These are phyloP conservation scores for Chlorella ohadii DNA, from an alignment of 139 green algal species.

Conservation along the genomic window DNA sequence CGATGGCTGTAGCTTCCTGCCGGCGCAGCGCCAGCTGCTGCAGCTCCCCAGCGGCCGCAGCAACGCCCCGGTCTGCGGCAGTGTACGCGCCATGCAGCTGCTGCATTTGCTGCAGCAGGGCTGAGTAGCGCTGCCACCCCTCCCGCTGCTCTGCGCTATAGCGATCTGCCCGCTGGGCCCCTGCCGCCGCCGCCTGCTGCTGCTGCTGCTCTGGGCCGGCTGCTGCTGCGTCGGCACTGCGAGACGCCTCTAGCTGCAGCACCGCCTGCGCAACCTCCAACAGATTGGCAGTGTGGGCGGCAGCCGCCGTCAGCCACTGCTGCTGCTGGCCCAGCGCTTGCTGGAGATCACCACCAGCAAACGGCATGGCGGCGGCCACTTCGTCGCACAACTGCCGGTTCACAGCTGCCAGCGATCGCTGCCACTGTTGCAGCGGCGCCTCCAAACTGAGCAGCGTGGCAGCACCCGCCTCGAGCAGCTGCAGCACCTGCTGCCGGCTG, in stretches of 20 bases:
- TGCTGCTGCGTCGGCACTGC: neutral
- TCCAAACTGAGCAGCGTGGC: constrained; percentile 12
- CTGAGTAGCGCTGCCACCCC: constrained; percentile 22
- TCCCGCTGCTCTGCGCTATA: constrained; percentile 12
- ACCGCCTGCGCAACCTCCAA: constrained; percentile 4
- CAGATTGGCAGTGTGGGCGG: constrained; percentile 1
- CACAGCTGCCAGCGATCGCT: neutral
- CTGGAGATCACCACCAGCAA: neutral
- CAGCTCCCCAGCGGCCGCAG: neutral
- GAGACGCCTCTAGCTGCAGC: constrained; percentile 24
- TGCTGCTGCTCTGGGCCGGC: neutral
- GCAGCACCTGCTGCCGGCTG: constrained; percentile 15
- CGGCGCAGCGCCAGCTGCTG: neutral
- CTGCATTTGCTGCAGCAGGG: constrained; percentile 24
- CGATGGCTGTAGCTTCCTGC: neutral
- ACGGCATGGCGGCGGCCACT: neutral
- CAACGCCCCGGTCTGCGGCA: neutral
- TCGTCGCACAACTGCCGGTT: neutral
- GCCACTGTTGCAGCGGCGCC: constrained; percentile 28
- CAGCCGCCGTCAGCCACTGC: constrained; percentile 19
- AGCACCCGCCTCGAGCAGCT: neutral
- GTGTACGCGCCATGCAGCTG: neutral
- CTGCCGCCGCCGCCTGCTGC: neutral
- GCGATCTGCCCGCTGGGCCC: neutral
- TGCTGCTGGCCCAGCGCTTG: constrained; percentile 12